Evolutionary conservation across 352 stramenopile genomes (phyloP).

Genomic region (Phytopythium ostracodes): DNA sequence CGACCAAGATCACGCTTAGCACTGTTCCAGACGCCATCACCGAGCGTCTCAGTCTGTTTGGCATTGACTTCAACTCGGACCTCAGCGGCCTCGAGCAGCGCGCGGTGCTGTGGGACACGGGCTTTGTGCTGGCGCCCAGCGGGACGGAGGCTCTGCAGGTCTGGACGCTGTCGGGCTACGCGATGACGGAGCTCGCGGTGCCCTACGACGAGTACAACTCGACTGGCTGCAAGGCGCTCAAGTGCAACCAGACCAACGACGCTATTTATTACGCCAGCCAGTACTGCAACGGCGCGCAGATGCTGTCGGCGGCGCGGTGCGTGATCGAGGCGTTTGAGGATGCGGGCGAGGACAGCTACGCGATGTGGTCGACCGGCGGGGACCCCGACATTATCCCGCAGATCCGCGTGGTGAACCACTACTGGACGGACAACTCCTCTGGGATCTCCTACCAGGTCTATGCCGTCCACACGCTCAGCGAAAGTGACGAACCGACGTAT

Average conservation of each 20-base stretch:
- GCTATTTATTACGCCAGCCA: constrained; percentile 15
- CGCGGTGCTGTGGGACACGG: constrained; percentile 33
- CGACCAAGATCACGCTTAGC: constrained; percentile 9
- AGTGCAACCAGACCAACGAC: constrained; percentile 26
- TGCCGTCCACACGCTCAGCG: constrained; percentile 14
- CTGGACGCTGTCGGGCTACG: constrained; percentile 23
- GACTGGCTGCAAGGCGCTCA: too few relatives aligned
- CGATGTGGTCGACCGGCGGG: constrained; percentile 22
- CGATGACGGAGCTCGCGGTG: constrained; percentile 30
- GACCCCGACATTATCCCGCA: constrained; percentile 12
- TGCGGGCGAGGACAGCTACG: constrained; percentile 7
- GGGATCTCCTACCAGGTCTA: constrained; percentile 14
- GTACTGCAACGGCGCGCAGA: constrained; percentile 23
- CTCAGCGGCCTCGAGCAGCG: constrained; percentile 21
- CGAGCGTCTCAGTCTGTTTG: constrained; percentile 6
- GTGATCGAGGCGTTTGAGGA: constrained; percentile 25
- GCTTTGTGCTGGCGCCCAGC: constrained; percentile 12
- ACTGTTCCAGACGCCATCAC: constrained; percentile 10
- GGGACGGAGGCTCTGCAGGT: constrained; percentile 11
- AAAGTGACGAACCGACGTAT: constrained; percentile 23
- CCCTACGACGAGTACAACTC: constrained; percentile 22
- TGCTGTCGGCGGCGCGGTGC: constrained; percentile 25
- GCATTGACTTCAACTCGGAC: constrained; percentile 11
- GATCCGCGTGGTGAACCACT: constrained; percentile 8
- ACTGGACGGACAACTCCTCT: constrained; percentile 5